phyloP scores from a whole-genome alignment of 169 alveolate genomes.

The Eimeria sp. region DNA sequence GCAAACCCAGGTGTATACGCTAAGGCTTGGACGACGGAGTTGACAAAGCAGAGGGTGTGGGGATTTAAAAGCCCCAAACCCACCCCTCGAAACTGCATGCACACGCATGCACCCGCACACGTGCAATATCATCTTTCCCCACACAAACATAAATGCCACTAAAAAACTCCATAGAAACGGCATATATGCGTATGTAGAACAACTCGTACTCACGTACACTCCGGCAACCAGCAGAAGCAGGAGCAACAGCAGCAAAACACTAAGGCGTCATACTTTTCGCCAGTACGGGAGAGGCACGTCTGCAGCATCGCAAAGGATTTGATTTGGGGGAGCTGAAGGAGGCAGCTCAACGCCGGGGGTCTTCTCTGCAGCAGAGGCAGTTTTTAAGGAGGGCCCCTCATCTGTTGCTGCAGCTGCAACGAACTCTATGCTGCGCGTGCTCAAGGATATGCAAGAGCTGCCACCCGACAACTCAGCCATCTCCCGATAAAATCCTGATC shows the following conservation, averaged over 20 bases:
- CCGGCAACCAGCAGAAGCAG: background rate
- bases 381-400: constrained; percentile 10
- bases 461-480: constrained; percentile 25
- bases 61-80: constrained; percentile 79
- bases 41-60: constrained; percentile 74
- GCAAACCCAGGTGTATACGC: constrained; percentile 82
- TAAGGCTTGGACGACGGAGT: constrained; percentile 78
- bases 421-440: constrained; percentile 29
- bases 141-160: too few species aligned
- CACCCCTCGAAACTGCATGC: constrained; percentile 17
- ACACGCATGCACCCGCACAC: background rate
- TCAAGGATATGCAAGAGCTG: background rate
- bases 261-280: constrained; percentile 25
- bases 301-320: constrained; percentile 20
- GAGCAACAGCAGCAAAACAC: background rate
- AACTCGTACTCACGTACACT: background rate
- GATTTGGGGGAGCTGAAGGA: constrained; percentile 24
- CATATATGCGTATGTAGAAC: too few species aligned
- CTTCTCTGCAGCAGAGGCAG: background rate
- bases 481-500: background rate
- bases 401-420: constrained; percentile 3
- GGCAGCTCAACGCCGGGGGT: background rate
- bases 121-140: too few species aligned
- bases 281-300: constrained; percentile 73
- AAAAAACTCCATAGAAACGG: background rate